A percentile compares a stretch with the other conserved stretches of the same genome.
Conservation (phyloP, 768 basidiomycete genomes). For the Trametes coccinea region DNA sequence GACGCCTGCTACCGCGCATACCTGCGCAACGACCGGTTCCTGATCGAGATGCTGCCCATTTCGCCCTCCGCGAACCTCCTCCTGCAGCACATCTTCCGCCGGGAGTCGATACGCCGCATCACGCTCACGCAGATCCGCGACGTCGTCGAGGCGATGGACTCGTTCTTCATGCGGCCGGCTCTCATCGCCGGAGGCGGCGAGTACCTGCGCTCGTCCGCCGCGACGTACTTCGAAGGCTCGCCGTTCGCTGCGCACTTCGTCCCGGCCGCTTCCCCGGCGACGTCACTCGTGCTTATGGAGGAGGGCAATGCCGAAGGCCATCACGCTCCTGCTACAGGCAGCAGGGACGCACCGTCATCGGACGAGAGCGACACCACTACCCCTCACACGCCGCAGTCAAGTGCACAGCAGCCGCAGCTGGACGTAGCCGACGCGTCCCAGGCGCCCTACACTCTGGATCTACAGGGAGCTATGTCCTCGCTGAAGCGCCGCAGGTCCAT, state of each 20-base stretch:
- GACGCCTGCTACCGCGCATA: constrained; percentile 90
- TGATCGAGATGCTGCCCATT: constrained; percentile 48
- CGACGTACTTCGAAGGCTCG: constrained; percentile 18
- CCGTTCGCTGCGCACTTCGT: constrained; percentile 6
- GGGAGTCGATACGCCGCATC: constrained; percentile 28
- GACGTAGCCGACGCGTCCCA: constrained; percentile 1
- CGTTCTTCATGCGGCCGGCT: constrained; percentile 45
- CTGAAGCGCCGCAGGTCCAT: background rate
- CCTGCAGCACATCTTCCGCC: constrained; percentile 32
- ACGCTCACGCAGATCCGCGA: constrained; percentile 46
- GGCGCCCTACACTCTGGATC: background rate
- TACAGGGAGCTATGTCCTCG: background rate
- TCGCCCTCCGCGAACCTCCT: constrained; percentile 32
- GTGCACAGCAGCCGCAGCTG: constrained; percentile 1
- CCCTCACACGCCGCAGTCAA: constrained; percentile 13
- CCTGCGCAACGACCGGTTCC: constrained; percentile 71
- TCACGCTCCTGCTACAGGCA: background rate
- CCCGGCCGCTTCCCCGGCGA: background rate
- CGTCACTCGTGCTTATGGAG: background rate
- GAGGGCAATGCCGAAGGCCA: background rate
- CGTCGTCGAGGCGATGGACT: constrained; percentile 52
- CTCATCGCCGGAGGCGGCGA: constrained; percentile 8
- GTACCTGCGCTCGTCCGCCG: constrained; percentile 21
- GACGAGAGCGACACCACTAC: background rate
- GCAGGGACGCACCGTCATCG: background rate